Conservation (phyloP, 306 rosid species). For the Vachellia collinsii region DNA sequence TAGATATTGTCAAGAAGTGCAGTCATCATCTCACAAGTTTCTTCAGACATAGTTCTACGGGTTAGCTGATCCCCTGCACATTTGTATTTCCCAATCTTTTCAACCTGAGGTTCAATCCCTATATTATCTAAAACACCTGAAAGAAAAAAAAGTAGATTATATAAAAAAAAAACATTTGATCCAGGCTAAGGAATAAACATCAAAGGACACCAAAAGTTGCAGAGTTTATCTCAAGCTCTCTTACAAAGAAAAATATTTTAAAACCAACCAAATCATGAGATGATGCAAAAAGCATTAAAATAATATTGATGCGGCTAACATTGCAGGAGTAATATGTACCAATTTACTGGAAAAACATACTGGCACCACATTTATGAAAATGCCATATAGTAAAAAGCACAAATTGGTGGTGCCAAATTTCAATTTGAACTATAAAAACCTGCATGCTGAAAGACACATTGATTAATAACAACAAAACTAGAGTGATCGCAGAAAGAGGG, state of each 20-base stretch:
- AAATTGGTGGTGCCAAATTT: background rate
- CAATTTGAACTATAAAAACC: conserved; percentile 2
- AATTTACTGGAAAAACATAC: conserved; percentile 25
- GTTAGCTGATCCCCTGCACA: conserved; percentile 93
- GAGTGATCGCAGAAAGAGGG: background rate
- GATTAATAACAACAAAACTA: background rate
- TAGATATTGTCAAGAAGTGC: conserved; percentile 83
- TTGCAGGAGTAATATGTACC: background rate
- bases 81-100: conserved; percentile 93
- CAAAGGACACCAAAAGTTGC: conserved; percentile 21
- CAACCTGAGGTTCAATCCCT: conserved; percentile 90
- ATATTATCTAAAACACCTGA: conserved; percentile 82
- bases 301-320: conserved; percentile 8
- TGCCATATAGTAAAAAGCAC: background rate
- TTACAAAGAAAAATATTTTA: conserved; percentile 26
- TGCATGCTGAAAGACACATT: background rate
- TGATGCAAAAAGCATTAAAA: background rate
- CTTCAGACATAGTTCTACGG: conserved; percentile 76
- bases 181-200: conserved; percentile 27
- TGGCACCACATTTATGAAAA: background rate
- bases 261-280: background rate
- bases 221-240: conserved; percentile 17
- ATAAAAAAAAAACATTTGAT: conserved; percentile 20
- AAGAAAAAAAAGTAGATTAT: conserved; percentile 13
- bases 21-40: conserved; percentile 91